These are phyloP conservation scores for Hippophae rhamnoides DNA, from an alignment of 306 rosid species.

Conservation along the genomic window DNA sequence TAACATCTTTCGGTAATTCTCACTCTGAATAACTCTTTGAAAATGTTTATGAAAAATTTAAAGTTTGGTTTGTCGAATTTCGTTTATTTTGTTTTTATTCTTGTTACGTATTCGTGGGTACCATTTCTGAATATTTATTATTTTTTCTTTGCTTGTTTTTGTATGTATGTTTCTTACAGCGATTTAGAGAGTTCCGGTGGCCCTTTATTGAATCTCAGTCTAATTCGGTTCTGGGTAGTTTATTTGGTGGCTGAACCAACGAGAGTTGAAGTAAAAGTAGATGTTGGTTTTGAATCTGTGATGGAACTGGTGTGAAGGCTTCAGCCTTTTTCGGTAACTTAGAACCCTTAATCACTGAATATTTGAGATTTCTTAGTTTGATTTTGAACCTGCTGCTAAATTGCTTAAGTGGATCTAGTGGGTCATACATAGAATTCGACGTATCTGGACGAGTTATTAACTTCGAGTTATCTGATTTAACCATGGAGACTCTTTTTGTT, in stretches of 20 bases:
- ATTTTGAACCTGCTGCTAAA: constrained; percentile 16
- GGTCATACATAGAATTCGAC: constrained; percentile 3
- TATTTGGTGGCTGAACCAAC: constrained; percentile 13
- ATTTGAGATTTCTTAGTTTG: constrained; percentile 12
- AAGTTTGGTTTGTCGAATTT: neutral
- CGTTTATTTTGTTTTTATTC: neutral
- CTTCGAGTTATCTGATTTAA: constrained; percentile 11
- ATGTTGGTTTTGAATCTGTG: constrained; percentile 30
- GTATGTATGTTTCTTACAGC: neutral
- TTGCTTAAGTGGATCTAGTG: constrained; percentile 30
- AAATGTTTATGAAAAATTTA: neutral
- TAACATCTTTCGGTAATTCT: constrained; percentile 24
- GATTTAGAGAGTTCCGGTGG: constrained; percentile 10
- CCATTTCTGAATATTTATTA: neutral
- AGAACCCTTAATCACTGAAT: constrained; percentile 4
- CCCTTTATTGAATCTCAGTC: constrained; percentile 24
- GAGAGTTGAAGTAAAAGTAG: constrained; percentile 6
- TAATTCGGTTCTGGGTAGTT: constrained; percentile 18
- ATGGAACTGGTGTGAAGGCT: constrained; percentile 20
- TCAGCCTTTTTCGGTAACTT: neutral
- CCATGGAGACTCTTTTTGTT: constrained; percentile 74
- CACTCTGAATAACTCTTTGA: neutral
- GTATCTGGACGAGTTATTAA: neutral
- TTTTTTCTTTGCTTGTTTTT: neutral
- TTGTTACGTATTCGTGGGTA: neutral